Conservation (phyloP, 2,329 filamentous ascomycete species). For the Paramyrothecium roridum region DNA sequence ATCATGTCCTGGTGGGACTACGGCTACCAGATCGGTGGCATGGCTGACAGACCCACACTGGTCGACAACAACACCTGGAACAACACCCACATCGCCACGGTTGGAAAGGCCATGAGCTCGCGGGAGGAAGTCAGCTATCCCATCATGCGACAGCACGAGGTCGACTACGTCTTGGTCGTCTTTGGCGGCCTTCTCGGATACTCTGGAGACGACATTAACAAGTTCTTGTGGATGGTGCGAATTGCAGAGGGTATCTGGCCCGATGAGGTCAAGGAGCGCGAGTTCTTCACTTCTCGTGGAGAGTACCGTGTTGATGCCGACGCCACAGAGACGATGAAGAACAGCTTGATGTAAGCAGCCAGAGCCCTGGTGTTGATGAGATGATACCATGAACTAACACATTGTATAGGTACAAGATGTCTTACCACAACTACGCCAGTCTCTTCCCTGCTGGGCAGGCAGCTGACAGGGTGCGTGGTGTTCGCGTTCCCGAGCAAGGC, state of each 20-base stretch:
- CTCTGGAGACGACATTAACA: conserved; percentile 98
- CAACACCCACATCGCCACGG: conserved; percentile 98
- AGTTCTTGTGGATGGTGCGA: conserved; percentile 99
- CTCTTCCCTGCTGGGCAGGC: conserved; percentile 93
- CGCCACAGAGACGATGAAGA: conserved; percentile 95
- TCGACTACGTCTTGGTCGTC: conserved; percentile 97
- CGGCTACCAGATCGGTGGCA: conserved; percentile 98
- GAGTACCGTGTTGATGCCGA: conserved; percentile 94
- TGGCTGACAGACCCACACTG: conserved; percentile 94
- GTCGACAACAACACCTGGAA: conserved; percentile 99
- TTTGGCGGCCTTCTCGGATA: conserved; percentile 96
- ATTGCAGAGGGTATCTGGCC: conserved; percentile 99
- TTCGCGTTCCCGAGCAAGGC: conserved; percentile 75
- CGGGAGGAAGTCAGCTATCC: conserved; percentile 97
- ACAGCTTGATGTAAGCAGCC: conserved; percentile 87
- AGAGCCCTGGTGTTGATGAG: background rate
- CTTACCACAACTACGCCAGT: conserved; percentile 93
- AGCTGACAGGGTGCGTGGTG: conserved; percentile 81
- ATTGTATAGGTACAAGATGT: conserved; percentile 92
- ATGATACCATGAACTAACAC: conserved; percentile 9
- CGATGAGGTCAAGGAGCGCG: conserved; percentile 95
- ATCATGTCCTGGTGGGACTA: conserved; percentile 99
- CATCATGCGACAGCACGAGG: conserved; percentile 97
- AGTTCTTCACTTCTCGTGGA: conserved; percentile 90
- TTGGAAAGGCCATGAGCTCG: conserved; percentile 98